Evolutionary conservation across 2,329 filamentous ascomycete genomes (phyloP), one percentile per base, ranked within the genome.

Genomic region (Piedraia hortae): DNA sequence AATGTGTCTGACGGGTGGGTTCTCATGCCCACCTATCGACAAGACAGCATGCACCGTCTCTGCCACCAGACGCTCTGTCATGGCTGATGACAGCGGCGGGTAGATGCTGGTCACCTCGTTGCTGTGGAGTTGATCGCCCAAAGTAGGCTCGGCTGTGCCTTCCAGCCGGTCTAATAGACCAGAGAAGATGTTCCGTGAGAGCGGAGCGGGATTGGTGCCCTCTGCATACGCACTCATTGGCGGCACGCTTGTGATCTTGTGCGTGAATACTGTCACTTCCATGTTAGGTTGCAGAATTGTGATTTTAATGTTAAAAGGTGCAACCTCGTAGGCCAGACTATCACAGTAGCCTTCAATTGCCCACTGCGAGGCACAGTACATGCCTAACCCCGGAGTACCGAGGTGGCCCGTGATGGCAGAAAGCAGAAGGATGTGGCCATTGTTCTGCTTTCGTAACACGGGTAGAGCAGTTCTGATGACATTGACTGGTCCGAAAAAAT

Each of bases 341-440:
- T 93, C 82, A 48, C 80, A 91, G 44, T 85, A 91, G 10, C 82
- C 85, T 47, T 93, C 85, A 16, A 91, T 59, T 2, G 78, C 85
- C 78, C 82, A 91, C 16, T 78, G 80, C 8, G 78, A 73, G 10
- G 82, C 77, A 32, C 78, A 85, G 43, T 89, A 85, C 53, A 88
- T 73, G 25, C 75, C 62, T 49, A 93, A 62, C 2, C 80, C 78
- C 0, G 85, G 85, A 0, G 80, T 91, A 16, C 80, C 82, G 27
- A 93, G 69, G 45, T 91, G 82, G 3, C 77, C 80, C 16, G 75
- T 80, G 27, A 88, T 78, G 29, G 77, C 82, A 4, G 77, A 85
- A 21, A 93, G 57, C 24, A 88, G 62, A 30, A 93, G 69, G 30
- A 93, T 70, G 44, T 97, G 85, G 0, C 85, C 85, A 5, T 69